Base-by-base conservation (phyloP, 257 asterid species). In the Leptodermis oblonga region DNA sequence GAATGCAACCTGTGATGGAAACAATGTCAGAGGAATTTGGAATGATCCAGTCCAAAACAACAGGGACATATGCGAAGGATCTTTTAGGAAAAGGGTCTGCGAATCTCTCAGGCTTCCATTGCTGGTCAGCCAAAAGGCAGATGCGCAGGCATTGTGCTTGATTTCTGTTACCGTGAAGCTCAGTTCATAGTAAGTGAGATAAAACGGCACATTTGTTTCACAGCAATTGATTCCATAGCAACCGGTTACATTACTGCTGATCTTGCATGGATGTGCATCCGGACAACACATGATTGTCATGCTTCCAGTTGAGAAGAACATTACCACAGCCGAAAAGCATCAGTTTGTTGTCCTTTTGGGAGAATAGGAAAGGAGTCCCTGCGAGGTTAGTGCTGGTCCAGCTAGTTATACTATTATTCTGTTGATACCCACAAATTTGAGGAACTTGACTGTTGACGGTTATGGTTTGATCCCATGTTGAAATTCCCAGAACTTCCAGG, bases 271-370 rank as follows among this genome's bases (percentile, higher is more conserved):
- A 59, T 18, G 76, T 67, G 65, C 81, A 77, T 4, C 74, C 77
- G 0, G 77, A 60, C 43, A 77, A 28, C 9, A 43, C 39, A 4
- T 33, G 45, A 31, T 46, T 1, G 33, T 48, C 46, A 0, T 18
- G 31, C 13, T 12, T 3, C 11, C 64, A 22, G 28, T 65, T 54
- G 53, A 77, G 66, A 22, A 67, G 74, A 36, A 59, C 74, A 43
- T 72, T 77, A 1, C 81, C 81, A 45, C 81, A 67, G 1, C 77
- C 77, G 23, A 52, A 66, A 26, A 77, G 30, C 71, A 67, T 52
- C 31, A 77, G 31, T 23, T 67, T 77, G 70, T 77, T 72, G 68
- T 39, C 11, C 1, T 52, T 62, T 17, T 43, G 46, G 0, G 74
- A 43, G 46, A 45, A 72, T 26, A 58, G 64, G 13, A 72, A 72